Conservation (phyloP, 768 basidiomycete genomes). For the Termitomyces sp. region DNA sequence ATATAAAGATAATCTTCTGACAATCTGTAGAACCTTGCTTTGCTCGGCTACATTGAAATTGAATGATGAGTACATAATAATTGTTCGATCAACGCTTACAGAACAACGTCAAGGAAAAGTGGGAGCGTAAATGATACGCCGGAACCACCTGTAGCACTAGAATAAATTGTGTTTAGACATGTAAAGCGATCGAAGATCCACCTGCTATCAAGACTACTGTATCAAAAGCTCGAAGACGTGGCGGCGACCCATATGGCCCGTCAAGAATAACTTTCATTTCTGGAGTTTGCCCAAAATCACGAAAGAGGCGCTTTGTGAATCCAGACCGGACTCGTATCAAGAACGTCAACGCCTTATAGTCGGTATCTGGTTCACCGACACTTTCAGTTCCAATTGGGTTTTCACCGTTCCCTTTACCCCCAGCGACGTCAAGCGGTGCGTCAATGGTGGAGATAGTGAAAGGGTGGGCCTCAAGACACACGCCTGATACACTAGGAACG, state of each 20-base stretch:
- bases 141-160: slow-evolving; percentile 30
- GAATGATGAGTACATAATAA: not conserved
- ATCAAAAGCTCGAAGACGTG: slow-evolving; percentile 33
- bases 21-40: not conserved
- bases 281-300: slow-evolving; percentile 19
- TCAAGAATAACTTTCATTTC: slow-evolving; percentile 47
- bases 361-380: not conserved
- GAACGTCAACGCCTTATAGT: slow-evolving; percentile 34
- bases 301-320: slow-evolving; percentile 46
- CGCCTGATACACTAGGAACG: slow-evolving; percentile 37
- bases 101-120: slow-evolving; percentile 34
- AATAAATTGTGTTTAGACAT: not conserved
- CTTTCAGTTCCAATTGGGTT: not conserved
- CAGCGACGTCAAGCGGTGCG: slow-evolving; percentile 1
- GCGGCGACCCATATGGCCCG: slow-evolving; percentile 49
- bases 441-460: slow-evolving; percentile 54
- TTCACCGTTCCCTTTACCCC: not conserved
- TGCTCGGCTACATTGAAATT: not conserved
- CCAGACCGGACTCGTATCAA: slow-evolving; percentile 54
- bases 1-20: slow-evolving; percentile 26
- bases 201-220: slow-evolving; percentile 45
- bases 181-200: not conserved
- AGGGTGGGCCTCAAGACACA: slow-evolving; percentile 51
- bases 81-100: slow-evolving; percentile 21
- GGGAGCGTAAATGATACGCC: slow-evolving; percentile 44